Base-by-base conservation (phyloP, 208 protist species). In the Trypanosoma boissoni region DNA sequence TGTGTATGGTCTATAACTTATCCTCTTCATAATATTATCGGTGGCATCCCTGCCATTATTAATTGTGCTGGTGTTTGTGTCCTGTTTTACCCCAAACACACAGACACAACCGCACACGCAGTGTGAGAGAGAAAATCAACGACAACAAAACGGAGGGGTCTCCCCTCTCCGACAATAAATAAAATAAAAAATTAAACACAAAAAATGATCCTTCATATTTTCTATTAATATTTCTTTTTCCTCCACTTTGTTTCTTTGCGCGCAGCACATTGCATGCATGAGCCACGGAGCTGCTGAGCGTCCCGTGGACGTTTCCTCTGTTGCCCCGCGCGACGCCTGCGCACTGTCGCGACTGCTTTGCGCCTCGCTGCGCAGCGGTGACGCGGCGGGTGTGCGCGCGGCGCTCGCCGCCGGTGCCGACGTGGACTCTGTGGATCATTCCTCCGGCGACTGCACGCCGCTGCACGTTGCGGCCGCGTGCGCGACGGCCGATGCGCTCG, bases 401-500 rank as follows among this genome's bases (percentile, higher is more conserved):
- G 45, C 56, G 16, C 28, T 83, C 1, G 28, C 31, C 0, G 10
- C 10, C 2, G 73, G 70, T n/a, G 65, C 70, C 8, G 36, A 70
- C 43, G 41, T 69, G 24, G 57, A 78, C 51, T 48, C 26, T 20
- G 20, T 54, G 0, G 58, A 37, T 18, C 18, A 23, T 2, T 37
- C 42, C 3, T 41, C 55, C 10, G 14, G n/a, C 0, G 26, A 60
- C 12, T 48, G 50, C 21, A 79, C 74, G 2, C 39, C 64, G n/a
- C 57, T 92, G 52, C 85, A 92, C 52, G 58, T 75, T 8, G 81
- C 78, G 1, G 63, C 72, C 0, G 53, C 63, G 1, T 41, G 64
- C 0, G 20, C 28, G 4, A 54, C 50, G 12, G 61, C 74, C 0
- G 72, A 69, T 1, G 84, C 70, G 31, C 59, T 92, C n/a, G 50